Evolutionary conservation across 257 asterid genomes (phyloP).

Genomic region (Knoxia roxburghii): DNA sequence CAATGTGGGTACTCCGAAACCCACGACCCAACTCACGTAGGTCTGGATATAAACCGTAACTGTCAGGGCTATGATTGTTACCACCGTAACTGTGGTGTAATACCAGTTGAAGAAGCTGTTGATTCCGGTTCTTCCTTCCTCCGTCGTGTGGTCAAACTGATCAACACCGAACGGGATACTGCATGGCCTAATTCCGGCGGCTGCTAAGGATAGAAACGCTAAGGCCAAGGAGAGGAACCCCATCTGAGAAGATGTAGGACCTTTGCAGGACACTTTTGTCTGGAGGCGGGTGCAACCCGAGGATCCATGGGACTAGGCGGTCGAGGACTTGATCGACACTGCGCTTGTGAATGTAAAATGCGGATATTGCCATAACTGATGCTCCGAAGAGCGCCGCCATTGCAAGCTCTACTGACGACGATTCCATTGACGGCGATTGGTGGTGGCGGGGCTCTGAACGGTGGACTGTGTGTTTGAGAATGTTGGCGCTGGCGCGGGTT

Average conservation of each 20-base stretch:
- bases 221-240: conserved; percentile 42
- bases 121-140: conserved; percentile 65
- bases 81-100: conserved; percentile 61
- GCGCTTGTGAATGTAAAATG: conserved; percentile 82
- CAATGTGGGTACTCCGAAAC: conserved; percentile 52
- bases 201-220: conserved; percentile 49
- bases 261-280: conserved; percentile 34
- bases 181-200: conserved; percentile 92
- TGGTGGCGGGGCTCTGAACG: conserved; percentile 22
- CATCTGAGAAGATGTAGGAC: conserved; percentile 52
- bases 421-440: conserved; percentile 35
- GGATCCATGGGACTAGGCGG: conserved; percentile 65
- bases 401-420: conserved; percentile 55
- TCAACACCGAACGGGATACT: conserved; percentile 90
- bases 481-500: conserved; percentile 23
- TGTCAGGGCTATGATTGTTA: conserved; percentile 52
- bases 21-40: conserved; percentile 59
- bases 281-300: conserved; percentile 58
- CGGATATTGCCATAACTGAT: conserved; percentile 84
- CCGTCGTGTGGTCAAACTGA: conserved; percentile 61
- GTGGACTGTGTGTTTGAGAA: conserved; percentile 28
- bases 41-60: conserved; percentile 75
- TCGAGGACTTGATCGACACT: conserved; percentile 87
- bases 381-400: conserved; percentile 90
- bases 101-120: conserved; percentile 91